Evolutionary conservation across 345 rosid genomes (phyloP).

Genomic region (Gossypium raimondii): DNA sequence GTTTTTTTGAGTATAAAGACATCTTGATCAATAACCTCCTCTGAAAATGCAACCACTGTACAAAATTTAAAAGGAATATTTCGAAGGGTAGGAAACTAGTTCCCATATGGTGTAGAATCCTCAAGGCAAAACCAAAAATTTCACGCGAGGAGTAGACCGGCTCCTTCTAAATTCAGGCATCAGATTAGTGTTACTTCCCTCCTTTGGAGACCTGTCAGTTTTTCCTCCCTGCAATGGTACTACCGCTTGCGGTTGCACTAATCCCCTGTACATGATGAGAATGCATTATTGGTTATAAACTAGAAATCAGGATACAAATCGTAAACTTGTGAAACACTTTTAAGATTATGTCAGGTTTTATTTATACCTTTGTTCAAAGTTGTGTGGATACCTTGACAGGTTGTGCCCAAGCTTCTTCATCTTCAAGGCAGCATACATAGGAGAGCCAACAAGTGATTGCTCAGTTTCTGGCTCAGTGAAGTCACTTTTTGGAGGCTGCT

Average conservation of each 20-base stretch:
- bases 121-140: conserved; percentile 47
- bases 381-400: conserved; percentile 47
- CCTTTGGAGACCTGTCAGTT: conserved; percentile 48
- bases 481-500: conserved; percentile 56
- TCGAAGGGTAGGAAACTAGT: background rate
- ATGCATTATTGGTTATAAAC: background rate
- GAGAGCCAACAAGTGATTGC: conserved; percentile 36
- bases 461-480: conserved; percentile 73
- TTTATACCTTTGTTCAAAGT: conserved; percentile 56
- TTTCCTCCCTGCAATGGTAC: conserved; percentile 39
- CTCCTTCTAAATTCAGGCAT: conserved; percentile 58
- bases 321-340: background rate
- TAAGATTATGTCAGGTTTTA: background rate
- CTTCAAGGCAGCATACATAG: conserved; percentile 31
- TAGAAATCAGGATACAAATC: background rate
- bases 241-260: conserved; percentile 28
- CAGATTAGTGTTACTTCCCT: conserved; percentile 30
- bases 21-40: background rate
- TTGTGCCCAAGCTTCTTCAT: conserved; percentile 50
- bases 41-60: conserved; percentile 1
- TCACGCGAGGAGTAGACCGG: conserved; percentile 60
- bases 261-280: conserved; percentile 35
- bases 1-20: background rate
- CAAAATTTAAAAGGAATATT: background rate
- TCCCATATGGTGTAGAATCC: conserved; percentile 6